Percentiles rank a stretch among this genome's conserved stretches.
phyloP scores from a whole-genome alignment of 208 protist species.

The Acanthamoeba lenticulata region DNA sequence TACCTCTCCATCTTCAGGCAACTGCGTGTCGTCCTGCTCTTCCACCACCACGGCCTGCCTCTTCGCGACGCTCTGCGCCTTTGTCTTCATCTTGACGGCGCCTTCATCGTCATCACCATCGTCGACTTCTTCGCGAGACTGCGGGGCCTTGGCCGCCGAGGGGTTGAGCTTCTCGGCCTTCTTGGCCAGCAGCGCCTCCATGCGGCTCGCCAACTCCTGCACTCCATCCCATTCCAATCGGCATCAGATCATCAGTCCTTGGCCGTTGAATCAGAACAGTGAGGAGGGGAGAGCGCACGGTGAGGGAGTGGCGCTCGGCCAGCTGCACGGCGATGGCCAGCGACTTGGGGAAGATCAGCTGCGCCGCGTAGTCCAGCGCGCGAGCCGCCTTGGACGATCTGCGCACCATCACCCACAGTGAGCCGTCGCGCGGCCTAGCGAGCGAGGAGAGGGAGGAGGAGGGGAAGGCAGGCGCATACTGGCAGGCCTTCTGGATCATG shows the following conservation, averaged over 20 bases:
- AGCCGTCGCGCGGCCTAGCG: not conserved
- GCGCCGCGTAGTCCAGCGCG: not conserved
- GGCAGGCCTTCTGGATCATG: conserved; percentile 10
- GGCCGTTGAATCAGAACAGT: not conserved
- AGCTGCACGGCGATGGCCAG: not conserved
- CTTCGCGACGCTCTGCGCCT: not conserved
- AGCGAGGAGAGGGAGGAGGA: not conserved
- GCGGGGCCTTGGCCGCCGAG: not conserved
- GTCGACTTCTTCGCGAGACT: not conserved
- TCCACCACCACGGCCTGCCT: not conserved
- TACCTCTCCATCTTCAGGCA: not conserved
- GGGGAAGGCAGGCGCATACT: not conserved
- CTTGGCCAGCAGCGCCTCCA: not conserved
- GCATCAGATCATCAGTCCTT: not conserved
- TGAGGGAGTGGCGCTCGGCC: not conserved
- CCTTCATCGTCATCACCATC: not conserved
- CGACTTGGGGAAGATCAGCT: conserved; percentile 18
- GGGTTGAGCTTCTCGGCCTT: conserved; percentile 19
- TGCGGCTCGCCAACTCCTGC: not conserved
- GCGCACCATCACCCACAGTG: not conserved
- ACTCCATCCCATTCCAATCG: too few relatives aligned
- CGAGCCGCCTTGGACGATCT: not conserved
- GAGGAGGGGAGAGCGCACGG: not conserved
- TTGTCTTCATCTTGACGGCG: not conserved
- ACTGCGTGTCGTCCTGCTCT: not conserved